These are phyloP conservation scores for Eutypella sp. DNA, from an alignment of 2,329 filamentous ascomycete genomes.

Conservation along the genomic window DNA sequence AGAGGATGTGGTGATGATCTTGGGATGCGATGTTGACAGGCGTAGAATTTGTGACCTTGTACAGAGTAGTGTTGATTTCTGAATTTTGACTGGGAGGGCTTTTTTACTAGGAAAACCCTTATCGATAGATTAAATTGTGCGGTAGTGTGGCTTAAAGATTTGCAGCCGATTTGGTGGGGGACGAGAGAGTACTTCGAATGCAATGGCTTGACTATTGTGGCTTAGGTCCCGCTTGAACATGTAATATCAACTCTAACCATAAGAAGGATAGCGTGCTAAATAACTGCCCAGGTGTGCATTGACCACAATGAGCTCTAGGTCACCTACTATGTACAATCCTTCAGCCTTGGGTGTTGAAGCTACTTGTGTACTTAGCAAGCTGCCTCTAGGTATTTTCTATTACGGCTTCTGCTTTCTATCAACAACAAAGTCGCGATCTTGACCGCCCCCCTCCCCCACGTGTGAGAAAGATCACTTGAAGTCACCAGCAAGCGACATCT, in stretches of 20 bases:
- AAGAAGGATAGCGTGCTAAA: no score
- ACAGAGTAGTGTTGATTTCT: not conserved
- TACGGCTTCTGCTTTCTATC: conserved; percentile 15
- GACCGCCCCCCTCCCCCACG: conserved; percentile 31
- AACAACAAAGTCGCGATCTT: conserved; percentile 38
- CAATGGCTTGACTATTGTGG: conserved; percentile 1
- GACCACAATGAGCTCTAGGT: not conserved
- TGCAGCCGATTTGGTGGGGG: conserved; percentile 15
- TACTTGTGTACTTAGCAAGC: no score
- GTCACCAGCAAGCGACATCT: conserved; percentile 30
- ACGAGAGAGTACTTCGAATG: conserved; percentile 8
- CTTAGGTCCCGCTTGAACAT: no score
- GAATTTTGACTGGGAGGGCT: not conserved
- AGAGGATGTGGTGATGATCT: conserved; percentile 10
- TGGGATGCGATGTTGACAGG: conserved; percentile 5
- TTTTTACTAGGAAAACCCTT: conserved; percentile 1
- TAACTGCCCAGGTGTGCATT: not conserved
- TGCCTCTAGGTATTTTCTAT: conserved; percentile 40
- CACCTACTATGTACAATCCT: not conserved
- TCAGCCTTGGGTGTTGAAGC: conserved; percentile 23
- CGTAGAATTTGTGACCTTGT: conserved; percentile 9
- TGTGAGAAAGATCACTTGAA: conserved; percentile 35
- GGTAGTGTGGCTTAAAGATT: not conserved
- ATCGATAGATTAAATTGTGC: not conserved
- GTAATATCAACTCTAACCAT: no score